A percentile compares a stretch with the other conserved stretches of the same genome.
Conservation (phyloP, 495 filamentous ascomycete species). For the Staphylotrichum tortipilum region DNA sequence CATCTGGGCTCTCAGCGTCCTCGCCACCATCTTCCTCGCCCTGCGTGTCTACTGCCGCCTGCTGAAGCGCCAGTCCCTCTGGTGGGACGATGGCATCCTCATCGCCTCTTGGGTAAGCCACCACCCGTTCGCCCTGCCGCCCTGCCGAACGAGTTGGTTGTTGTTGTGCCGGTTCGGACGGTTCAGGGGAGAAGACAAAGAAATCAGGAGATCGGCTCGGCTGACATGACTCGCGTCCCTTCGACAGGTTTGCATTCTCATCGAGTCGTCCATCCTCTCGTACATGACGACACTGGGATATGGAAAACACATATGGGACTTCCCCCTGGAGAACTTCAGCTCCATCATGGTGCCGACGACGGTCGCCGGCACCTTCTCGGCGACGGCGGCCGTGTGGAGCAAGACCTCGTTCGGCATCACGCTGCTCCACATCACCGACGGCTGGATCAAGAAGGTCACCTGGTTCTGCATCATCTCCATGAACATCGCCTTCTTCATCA, state of each 20-base stretch:
- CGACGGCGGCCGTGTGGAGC: slow-evolving; percentile 21
- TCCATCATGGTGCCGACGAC: slow-evolving; percentile 10
- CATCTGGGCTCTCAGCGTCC: slow-evolving; percentile 14
- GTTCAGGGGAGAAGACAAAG: too few relatives aligned
- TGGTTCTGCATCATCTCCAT: slow-evolving; percentile 20
- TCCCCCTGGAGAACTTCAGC: slow-evolving; percentile 9
- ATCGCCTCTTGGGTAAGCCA: slow-evolving; percentile 23
- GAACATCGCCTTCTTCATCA: slow-evolving; percentile 14
- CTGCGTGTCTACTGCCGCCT: slow-evolving; percentile 21
- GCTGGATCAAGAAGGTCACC: slow-evolving; percentile 11
- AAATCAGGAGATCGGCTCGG: too few relatives aligned
- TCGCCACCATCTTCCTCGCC: slow-evolving; percentile 15
- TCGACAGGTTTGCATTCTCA: slow-evolving; percentile 5
- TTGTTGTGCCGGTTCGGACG: too few relatives aligned
- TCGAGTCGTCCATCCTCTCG: slow-evolving; percentile 7
- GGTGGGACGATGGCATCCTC: slow-evolving; percentile 27
- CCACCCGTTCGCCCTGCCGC: too few relatives aligned
- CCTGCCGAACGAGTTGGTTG: too few relatives aligned
- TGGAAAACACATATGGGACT: slow-evolving; percentile 24
- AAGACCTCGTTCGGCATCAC: slow-evolving; percentile 23
- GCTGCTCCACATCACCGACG: slow-evolving; percentile 18
- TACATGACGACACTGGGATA: slow-evolving; percentile 16
- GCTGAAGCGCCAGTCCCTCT: slow-evolving; percentile 12
- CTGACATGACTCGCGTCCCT: too few relatives aligned
- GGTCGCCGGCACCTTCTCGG: slow-evolving; percentile 14